phyloP scores from a whole-genome alignment of 2,329 filamentous ascomycete species.

The Helminthosporium solani region DNA sequence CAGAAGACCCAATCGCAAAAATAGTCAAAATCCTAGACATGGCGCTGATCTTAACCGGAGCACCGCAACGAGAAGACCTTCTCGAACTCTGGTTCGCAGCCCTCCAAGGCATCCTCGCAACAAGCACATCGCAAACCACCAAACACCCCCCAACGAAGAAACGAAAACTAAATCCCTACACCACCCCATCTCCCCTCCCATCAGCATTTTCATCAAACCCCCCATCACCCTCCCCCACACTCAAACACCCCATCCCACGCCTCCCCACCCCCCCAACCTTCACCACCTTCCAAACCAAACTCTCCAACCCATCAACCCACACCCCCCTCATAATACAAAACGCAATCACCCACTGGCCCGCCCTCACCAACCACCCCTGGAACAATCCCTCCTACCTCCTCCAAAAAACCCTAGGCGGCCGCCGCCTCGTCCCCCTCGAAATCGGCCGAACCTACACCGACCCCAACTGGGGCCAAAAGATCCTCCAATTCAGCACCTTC shows the following conservation, averaged over 20 bases:
- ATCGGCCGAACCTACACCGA: constrained; percentile 86
- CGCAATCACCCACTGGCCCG: constrained; percentile 72
- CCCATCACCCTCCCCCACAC: constrained; percentile 4
- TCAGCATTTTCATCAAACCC: constrained; percentile 19
- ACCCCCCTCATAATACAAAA: constrained; percentile 68
- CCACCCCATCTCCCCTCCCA: constrained; percentile 3
- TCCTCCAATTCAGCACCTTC: constrained; percentile 74
- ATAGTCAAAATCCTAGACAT: constrained; percentile 71
- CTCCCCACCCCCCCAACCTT: constrained; percentile 17
- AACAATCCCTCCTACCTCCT: constrained; percentile 71
- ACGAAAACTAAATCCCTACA: constrained; percentile 14
- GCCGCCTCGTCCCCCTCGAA: constrained; percentile 82
- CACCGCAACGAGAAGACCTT: constrained; percentile 30
- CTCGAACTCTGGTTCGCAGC: constrained; percentile 54
- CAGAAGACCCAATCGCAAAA: constrained; percentile 53
- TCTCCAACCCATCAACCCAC: constrained; percentile 22
- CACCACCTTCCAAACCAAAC: constrained; percentile 30
- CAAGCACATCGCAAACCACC: neutral
- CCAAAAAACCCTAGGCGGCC: constrained; percentile 70
- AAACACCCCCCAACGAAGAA: constrained; percentile 18
- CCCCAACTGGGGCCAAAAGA: constrained; percentile 76
- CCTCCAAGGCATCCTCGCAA: constrained; percentile 36
- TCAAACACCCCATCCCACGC: constrained; percentile 26
- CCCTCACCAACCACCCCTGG: constrained; percentile 69
- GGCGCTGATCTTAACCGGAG: constrained; percentile 69